phyloP scores from a whole-genome alignment of 2,329 filamentous ascomycete species.

The Westerdykella sp. region DNA sequence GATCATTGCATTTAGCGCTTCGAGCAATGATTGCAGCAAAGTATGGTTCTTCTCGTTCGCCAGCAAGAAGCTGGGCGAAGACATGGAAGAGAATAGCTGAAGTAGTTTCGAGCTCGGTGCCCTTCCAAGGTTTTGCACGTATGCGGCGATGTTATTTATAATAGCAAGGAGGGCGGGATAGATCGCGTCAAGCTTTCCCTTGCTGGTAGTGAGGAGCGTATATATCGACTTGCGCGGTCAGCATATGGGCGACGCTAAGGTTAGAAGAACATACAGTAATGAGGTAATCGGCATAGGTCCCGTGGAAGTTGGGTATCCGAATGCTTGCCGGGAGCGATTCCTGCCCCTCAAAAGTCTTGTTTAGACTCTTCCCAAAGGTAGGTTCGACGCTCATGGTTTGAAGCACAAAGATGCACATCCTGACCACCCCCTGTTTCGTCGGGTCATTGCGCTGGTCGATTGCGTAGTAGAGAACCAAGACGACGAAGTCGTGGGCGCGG shows the following conservation, averaged over 20 bases:
- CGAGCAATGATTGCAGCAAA: constrained; percentile 72
- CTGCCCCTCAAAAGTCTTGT: constrained; percentile 81
- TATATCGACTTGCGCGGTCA: constrained; percentile 67
- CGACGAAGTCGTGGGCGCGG: constrained; percentile 84
- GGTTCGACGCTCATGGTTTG: constrained; percentile 92
- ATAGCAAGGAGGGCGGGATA: constrained; percentile 89
- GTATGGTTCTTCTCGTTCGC: constrained; percentile 87
- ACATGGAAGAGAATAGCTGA: constrained; percentile 87
- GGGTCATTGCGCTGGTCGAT: constrained; percentile 81
- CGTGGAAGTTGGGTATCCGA: constrained; percentile 74
- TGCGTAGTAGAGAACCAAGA: constrained; percentile 86
- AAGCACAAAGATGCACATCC: constrained; percentile 95
- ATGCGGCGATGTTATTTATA: constrained; percentile 86
- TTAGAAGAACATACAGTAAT: constrained; percentile 61
- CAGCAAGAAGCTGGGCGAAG: constrained; percentile 82
- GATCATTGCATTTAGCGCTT: constrained; percentile 82
- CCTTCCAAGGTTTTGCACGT: constrained; percentile 69
- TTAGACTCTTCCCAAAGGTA: constrained; percentile 83
- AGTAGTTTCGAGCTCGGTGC: constrained; percentile 74
- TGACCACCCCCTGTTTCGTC: constrained; percentile 82
- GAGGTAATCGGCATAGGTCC: constrained; percentile 88
- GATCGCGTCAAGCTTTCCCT: constrained; percentile 82
- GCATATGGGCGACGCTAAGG: constrained; percentile 5
- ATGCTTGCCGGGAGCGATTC: constrained; percentile 79
- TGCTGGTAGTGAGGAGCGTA: constrained; percentile 81